Conservation (phyloP, 2,329 filamentous ascomycete genomes). For the Oidium heveae region DNA sequence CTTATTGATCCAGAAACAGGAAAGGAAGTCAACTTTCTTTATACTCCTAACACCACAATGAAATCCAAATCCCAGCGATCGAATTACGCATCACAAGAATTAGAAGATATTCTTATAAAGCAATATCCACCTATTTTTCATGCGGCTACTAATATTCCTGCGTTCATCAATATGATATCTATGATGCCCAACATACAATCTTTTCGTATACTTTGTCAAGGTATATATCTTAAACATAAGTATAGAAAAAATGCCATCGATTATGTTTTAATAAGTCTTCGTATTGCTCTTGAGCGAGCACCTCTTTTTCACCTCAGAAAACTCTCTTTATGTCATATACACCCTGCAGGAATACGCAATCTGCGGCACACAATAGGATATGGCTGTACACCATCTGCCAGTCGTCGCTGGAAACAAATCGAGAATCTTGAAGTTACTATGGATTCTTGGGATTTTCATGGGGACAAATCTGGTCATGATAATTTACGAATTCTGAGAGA, state of each 20-base stretch:
- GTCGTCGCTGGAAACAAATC: constrained; percentile 55
- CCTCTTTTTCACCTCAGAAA: constrained; percentile 38
- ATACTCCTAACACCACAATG: constrained; percentile 49
- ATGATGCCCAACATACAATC: constrained; percentile 45
- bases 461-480: constrained; percentile 32
- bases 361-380: constrained; percentile 51
- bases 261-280: constrained; percentile 68
- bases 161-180: constrained; percentile 53
- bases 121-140: constrained; percentile 82
- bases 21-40: constrained; percentile 55
- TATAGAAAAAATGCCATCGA: constrained; percentile 60
- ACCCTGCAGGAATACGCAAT: constrained; percentile 53
- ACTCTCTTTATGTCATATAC: constrained; percentile 47
- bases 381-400: constrained; percentile 46
- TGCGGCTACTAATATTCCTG: constrained; percentile 63
- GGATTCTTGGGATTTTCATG: constrained; percentile 41
- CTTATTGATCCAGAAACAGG: constrained; percentile 52
- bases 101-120: constrained; percentile 58
- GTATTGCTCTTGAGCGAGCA: constrained; percentile 57
- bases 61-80: constrained; percentile 34
- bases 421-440: constrained; percentile 46
- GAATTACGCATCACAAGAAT: constrained; percentile 56
- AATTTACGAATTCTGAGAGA: constrained; percentile 60
- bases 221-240: constrained; percentile 39
- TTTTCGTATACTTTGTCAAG: constrained; percentile 52